Percentiles rank a stretch among this genome's conserved stretches.
Evolutionary conservation across 192 early-diverging fungal genomes (phyloP).

Genomic region (Coemansia sp.): DNA sequence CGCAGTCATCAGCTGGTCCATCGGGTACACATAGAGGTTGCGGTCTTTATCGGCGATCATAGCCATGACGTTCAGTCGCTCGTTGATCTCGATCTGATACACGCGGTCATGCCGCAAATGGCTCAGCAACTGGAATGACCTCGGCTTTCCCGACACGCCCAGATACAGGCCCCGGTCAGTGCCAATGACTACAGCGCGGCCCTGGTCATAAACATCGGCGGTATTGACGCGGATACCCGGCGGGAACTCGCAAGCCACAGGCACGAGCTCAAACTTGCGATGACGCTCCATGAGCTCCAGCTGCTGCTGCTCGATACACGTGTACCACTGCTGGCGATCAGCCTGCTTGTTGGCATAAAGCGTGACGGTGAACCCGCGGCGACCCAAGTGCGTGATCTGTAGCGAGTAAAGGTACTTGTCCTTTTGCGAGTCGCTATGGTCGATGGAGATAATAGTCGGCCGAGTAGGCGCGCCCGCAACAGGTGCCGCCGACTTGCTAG

Average conservation of each 20-base stretch:
- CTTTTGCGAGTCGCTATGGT: conserved; percentile 45
- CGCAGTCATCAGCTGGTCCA: conserved; percentile 58
- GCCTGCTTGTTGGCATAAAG: conserved; percentile 77
- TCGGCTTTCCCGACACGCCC: conserved; percentile 63
- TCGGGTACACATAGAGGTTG: conserved; percentile 60
- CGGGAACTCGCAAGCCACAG: conserved; percentile 55
- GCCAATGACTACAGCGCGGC: conserved; percentile 74
- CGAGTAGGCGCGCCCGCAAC: conserved; percentile 1
- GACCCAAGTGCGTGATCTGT: conserved; percentile 75
- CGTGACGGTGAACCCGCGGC: conserved; percentile 69
- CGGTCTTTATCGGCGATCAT: conserved; percentile 78
- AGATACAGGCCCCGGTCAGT: conserved; percentile 87
- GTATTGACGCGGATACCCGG: conserved; percentile 52
- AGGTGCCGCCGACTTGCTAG: background rate
- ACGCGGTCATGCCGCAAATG: conserved; percentile 75
- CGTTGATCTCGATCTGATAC: conserved; percentile 85
- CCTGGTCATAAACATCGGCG: conserved; percentile 63
- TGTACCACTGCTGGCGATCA: conserved; percentile 81
- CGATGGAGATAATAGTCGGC: conserved; percentile 44
- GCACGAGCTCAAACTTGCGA: conserved; percentile 59
- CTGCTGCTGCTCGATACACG: conserved; percentile 68
- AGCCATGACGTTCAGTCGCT: conserved; percentile 78
- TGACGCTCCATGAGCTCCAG: conserved; percentile 53
- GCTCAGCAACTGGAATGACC: conserved; percentile 59
- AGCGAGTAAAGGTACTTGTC: conserved; percentile 74